Conservation (phyloP, 208 protist species). For the Lotmaria passim region DNA sequence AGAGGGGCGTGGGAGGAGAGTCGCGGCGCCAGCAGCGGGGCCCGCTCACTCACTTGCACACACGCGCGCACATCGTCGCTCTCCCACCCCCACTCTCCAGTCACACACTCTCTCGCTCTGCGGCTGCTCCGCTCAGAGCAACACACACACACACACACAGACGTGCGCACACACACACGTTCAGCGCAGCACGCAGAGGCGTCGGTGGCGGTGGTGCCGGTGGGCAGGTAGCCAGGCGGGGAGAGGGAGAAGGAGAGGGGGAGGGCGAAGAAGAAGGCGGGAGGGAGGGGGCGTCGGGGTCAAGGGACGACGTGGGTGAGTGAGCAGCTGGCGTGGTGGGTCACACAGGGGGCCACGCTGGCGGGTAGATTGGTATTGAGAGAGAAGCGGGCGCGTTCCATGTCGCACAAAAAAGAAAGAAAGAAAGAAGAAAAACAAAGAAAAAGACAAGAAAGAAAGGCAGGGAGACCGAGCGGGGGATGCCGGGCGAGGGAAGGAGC, state of each 20-base stretch:
- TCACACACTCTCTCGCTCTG: too few species aligned
- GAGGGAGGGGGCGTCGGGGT: not conserved
- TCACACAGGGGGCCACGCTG: constrained; percentile 27
- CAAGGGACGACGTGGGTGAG: too few species aligned
- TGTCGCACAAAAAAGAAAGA: constrained; percentile 4
- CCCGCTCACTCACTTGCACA: not conserved
- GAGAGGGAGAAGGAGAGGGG: not conserved
- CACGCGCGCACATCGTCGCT: not conserved
- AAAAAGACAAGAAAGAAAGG: constrained; percentile 2
- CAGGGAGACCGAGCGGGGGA: not conserved
- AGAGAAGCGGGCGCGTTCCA: constrained; percentile 19
- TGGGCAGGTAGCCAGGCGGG: too few species aligned
- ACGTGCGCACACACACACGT: too few species aligned
- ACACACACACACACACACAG: too few species aligned
- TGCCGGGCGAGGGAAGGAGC: not conserved
- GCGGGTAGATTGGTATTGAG: too few species aligned
- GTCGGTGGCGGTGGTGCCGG: too few species aligned
- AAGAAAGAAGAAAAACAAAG: not conserved
- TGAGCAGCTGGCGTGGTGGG: constrained; percentile 10
- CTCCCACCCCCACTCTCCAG: not conserved
- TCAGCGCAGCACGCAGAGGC: too few species aligned
- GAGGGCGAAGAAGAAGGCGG: not conserved
- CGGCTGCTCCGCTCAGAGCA: too few species aligned
- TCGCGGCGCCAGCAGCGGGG: constrained; percentile 15
- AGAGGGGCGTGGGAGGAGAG: constrained; percentile 12